Percentiles rank a stretch among this genome's conserved stretches.
These are phyloP conservation scores for Paracoccidioides brasiliensis DNA, from an alignment of 2,329 filamentous ascomycete species.

Conservation along the genomic window DNA sequence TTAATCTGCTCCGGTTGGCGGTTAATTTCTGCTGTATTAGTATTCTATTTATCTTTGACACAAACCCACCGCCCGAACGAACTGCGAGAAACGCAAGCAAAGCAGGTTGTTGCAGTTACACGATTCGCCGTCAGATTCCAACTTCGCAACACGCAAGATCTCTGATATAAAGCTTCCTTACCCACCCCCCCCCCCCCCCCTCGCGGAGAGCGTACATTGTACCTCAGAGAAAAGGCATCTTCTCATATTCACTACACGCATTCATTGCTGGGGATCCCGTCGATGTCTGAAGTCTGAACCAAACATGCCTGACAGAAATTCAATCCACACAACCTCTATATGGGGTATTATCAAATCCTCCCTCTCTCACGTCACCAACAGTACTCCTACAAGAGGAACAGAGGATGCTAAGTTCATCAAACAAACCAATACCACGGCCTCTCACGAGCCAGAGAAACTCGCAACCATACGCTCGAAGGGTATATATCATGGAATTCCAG, in stretches of 20 bases:
- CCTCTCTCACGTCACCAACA: neutral
- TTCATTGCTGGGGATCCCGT: neutral
- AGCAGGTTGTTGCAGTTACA: neutral
- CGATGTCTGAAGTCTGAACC: neutral
- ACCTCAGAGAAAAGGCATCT: neutral
- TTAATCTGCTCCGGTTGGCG: neutral
- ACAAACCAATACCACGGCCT: neutral
- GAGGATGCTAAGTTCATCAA: neutral
- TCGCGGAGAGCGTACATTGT: neutral
- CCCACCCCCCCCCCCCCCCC: no score
- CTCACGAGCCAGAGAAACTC: neutral
- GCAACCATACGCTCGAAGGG: slow-evolving; percentile 17
- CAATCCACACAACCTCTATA: neutral
- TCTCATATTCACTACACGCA: neutral
- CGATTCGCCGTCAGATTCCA: neutral
- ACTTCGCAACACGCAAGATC: neutral
- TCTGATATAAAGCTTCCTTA: neutral
- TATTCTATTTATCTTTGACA: neutral
- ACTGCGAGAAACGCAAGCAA: neutral
- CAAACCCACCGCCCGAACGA: neutral
- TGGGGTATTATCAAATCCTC: neutral
- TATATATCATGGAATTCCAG: slow-evolving; percentile 40
- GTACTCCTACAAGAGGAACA: neutral
- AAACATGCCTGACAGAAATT: neutral
- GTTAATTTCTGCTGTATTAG: neutral